phyloP scores from a whole-genome alignment of 2,329 filamentous ascomycete genomes.

The Calonectria fujianensis region DNA sequence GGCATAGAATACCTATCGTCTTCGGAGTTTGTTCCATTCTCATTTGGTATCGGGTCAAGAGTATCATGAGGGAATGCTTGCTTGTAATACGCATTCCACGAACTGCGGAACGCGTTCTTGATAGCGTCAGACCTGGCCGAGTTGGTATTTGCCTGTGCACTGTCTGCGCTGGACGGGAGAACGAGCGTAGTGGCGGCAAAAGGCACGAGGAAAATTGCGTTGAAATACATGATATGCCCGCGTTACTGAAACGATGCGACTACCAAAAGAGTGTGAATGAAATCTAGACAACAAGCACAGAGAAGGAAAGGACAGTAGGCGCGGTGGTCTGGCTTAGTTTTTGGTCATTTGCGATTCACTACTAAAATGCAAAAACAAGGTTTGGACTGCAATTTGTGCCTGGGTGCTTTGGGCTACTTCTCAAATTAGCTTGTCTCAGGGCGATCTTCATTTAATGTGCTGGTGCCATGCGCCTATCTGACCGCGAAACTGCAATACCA shows the following conservation, averaged over 20 bases:
- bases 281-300: not conserved
- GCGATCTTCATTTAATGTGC: constrained; percentile 4
- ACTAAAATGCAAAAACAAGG: not conserved
- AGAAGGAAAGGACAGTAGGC: not conserved
- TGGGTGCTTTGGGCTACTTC: constrained; percentile 1
- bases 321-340: not conserved
- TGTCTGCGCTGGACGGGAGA: not conserved
- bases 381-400: constrained; percentile 1
- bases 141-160: not conserved
- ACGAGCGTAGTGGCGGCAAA: not conserved
- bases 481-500: not conserved
- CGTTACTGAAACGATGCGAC: not conserved
- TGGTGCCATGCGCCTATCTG: not conserved
- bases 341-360: not conserved
- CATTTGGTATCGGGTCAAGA: not conserved
- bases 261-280: not conserved
- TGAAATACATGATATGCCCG: not conserved
- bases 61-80: constrained; percentile 13
- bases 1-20: not conserved
- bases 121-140: not conserved
- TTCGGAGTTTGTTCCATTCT: not conserved
- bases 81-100: constrained; percentile 4
- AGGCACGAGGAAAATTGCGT: not conserved
- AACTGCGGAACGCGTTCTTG: not conserved
- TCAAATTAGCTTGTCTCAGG: not conserved